phyloP scores from a whole-genome alignment of 176 grass and related monocot species.

The Oryza australiensis region DNA sequence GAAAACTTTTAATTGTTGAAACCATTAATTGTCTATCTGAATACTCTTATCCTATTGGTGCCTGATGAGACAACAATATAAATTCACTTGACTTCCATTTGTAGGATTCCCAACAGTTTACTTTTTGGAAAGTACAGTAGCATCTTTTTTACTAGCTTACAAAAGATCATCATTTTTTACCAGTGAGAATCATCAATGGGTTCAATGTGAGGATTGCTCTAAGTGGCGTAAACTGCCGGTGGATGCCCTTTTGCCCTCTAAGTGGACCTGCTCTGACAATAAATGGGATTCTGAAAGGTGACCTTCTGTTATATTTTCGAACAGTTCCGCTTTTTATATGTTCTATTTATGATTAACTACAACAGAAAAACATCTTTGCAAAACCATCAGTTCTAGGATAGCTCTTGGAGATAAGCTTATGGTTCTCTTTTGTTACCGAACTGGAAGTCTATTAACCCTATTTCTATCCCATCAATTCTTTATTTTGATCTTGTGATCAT shows the following conservation, averaged over 20 bases:
- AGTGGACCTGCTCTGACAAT: conserved; percentile 88
- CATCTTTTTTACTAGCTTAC: background rate
- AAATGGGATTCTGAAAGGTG: conserved; percentile 89
- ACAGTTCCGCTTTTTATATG: background rate
- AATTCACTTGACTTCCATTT: background rate
- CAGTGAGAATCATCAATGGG: conserved; percentile 90
- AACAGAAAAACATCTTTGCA: conserved; percentile 8
- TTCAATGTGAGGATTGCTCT: conserved; percentile 84
- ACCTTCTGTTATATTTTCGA: background rate
- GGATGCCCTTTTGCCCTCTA: conserved; percentile 75
- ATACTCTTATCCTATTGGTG: background rate
- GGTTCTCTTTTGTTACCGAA: background rate
- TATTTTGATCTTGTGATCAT: background rate
- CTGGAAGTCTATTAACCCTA: background rate
- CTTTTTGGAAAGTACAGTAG: background rate
- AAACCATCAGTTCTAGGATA: background rate
- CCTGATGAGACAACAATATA: conserved; percentile 29
- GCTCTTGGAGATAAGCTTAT: background rate
- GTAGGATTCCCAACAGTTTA: background rate
- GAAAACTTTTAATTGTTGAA: background rate
- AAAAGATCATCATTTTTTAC: conserved; percentile 28
- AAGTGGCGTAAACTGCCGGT: conserved; percentile 93
- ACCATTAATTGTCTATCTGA: background rate
- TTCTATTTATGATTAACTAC: background rate
- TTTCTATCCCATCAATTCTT: background rate